Evolutionary conservation across 2,329 filamentous ascomycete species (phyloP).

Genomic region (Herpotrichia juniperi): DNA sequence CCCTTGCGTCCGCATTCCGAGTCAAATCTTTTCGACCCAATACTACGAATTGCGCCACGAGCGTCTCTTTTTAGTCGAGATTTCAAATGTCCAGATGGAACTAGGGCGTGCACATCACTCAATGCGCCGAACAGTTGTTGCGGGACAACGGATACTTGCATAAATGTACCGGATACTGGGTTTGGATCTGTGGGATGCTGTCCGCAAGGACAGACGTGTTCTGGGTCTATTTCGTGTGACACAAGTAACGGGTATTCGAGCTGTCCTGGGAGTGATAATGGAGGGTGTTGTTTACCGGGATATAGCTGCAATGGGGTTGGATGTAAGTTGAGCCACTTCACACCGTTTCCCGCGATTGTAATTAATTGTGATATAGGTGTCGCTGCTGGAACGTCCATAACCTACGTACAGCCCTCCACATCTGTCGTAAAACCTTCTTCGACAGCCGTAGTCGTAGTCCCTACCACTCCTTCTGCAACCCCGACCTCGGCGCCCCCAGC

Average conservation of each 20-base stretch:
- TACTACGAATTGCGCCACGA: conserved; percentile 46
- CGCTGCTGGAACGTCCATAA: conserved; percentile 34
- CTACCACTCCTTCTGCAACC: conserved; percentile 30
- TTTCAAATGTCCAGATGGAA: conserved; percentile 71
- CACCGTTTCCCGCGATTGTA: too few species aligned
- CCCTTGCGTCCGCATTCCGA: conserved; percentile 34
- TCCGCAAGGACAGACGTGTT: conserved; percentile 67
- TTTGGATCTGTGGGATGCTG: conserved; percentile 78
- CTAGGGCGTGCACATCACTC: conserved; percentile 68
- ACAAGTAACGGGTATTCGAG: conserved; percentile 63
- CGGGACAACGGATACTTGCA: conserved; percentile 68
- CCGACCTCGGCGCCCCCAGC: conserved; percentile 25
- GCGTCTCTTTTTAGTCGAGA: conserved; percentile 58
- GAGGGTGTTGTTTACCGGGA: conserved; percentile 77
- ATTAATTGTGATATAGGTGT: conserved; percentile 29
- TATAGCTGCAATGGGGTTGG: conserved; percentile 73
- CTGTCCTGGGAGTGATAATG: conserved; percentile 69
- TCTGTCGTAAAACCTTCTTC: conserved; percentile 35
- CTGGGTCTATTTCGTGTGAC: conserved; percentile 68
- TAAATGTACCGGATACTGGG: conserved; percentile 65
- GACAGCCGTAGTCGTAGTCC: conserved; percentile 48
- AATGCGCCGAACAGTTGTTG: conserved; percentile 76
- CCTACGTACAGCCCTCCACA: conserved; percentile 36
- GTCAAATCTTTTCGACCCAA: conserved; percentile 40
- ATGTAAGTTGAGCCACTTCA: too few species aligned